Evolutionary conservation across 495 filamentous ascomycete genomes (phyloP).

Genomic region (Haplographium delicatum): DNA sequence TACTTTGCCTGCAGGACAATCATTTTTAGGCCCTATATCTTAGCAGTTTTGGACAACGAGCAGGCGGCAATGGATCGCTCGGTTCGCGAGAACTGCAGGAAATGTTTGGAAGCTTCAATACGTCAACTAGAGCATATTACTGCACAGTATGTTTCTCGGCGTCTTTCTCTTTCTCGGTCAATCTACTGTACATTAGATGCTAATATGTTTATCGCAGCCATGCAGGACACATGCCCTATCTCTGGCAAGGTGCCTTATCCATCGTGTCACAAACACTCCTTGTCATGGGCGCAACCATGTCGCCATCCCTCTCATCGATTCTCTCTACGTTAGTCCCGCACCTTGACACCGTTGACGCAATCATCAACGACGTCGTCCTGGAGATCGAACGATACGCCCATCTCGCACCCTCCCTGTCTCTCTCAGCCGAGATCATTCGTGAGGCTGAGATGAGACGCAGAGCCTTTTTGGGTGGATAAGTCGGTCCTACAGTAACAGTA

Average conservation of each 20-base stretch:
- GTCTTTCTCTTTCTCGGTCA: not conserved
- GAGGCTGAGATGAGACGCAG: conserved; percentile 60
- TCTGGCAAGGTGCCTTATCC: conserved; percentile 78
- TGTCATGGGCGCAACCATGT: conserved; percentile 81
- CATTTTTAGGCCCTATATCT: conserved; percentile 77
- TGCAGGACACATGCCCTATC: conserved; percentile 80
- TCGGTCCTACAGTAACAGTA: not conserved
- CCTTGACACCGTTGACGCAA: conserved; percentile 58
- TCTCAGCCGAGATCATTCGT: conserved; percentile 71
- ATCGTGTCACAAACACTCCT: conserved; percentile 76
- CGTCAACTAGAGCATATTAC: conserved; percentile 74
- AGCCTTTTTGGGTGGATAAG: conserved; percentile 2
- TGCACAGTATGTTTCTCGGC: conserved; percentile 53
- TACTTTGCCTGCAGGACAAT: conserved; percentile 83
- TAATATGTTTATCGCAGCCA: conserved; percentile 44
- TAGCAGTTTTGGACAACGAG: conserved; percentile 74
- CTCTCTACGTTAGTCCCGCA: conserved; percentile 56
- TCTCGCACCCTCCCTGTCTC: conserved; percentile 66
- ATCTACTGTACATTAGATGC: conserved; percentile 2
- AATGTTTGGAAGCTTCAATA: conserved; percentile 77
- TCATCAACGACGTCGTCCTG: conserved; percentile 67
- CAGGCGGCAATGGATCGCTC: conserved; percentile 59
- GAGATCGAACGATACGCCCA: conserved; percentile 69
- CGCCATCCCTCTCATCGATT: conserved; percentile 53
- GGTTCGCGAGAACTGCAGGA: conserved; percentile 71